Evolutionary conservation across 2,329 filamentous ascomycete genomes (phyloP), one percentile per base, ranked within the genome.

Genomic region (Cryphonectria radicalis): DNA sequence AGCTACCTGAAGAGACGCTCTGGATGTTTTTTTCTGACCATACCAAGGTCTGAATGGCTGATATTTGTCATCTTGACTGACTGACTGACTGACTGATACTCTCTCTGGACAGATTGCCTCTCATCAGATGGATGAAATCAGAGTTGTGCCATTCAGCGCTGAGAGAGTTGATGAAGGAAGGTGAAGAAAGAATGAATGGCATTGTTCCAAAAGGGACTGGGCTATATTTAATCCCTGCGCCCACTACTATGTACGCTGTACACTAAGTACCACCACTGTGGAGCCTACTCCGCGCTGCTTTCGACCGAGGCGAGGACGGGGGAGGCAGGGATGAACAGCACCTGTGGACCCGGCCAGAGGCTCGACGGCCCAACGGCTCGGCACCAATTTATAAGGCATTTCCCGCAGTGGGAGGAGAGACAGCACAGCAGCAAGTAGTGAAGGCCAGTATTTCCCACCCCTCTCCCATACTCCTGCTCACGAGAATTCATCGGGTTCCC

Each of bases 321-420:
- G 19, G 46, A 22, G 19, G 46, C 46, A 50, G 46, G 46, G 22
- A 50, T 10, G 46, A 50, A n/a, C 46, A 50, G 22, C 7, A 28
- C 25, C 14, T 22, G 63, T 65, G 63, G 42, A 13, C n/a, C 63
- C 19, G 10, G 14, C 14, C 28, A 50, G 25, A 35, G 22, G 28
- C 28, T 57, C 13, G 55, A 63, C 66, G 69, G 71, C 22, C 71
- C 71, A 73, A 71, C 71, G 69, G 71, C 69, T 71, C 63, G 69
- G 71, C 55, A 55, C 62, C 69, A 32, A 73, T 73, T 73, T 69
- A 67, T 66, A 73, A 71, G 40, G 28, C 43, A 40, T 53, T 35
- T 35, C 46, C 28, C 57, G 37, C 32, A 37, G 42, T 43, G 42
- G 17, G 64, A 66, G 43, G 64, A 14, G 14, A 17, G 17, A 50